Percentiles rank a stretch among this genome's conserved stretches.
Conservation (phyloP, 768 basidiomycete species). For the Baorangia bicolor region DNA sequence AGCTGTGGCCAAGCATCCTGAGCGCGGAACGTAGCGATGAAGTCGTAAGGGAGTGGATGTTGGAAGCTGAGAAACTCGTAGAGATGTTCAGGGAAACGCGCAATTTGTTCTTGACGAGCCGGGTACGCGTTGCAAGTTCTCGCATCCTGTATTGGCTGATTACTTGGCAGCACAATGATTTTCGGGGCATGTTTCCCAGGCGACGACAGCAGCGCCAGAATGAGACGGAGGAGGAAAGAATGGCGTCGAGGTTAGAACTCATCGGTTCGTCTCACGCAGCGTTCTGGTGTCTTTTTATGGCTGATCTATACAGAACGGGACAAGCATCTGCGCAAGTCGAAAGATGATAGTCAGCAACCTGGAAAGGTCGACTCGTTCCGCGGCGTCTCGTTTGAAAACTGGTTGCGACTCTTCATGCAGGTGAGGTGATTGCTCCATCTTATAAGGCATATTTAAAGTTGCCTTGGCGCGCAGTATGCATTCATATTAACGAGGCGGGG, state of each 20-base stretch:
- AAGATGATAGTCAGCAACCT: conserved; percentile 38
- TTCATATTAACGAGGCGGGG: conserved; percentile 65
- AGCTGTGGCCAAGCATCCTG: no score
- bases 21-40: no score
- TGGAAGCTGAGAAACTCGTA: conserved; percentile 80
- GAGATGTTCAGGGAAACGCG: conserved; percentile 88
- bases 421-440: conserved; percentile 37
- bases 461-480: conserved; percentile 52
- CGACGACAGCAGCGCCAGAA: conserved; percentile 12
- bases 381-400: conserved; percentile 78
- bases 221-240: conserved; percentile 29
- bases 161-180: conserved; percentile 11
- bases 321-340: conserved; percentile 48
- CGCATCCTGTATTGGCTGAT: no score
- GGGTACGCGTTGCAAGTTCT: conserved; percentile 50
- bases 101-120: conserved; percentile 73
- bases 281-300: background rate
- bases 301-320: conserved; percentile 2
- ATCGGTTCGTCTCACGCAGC: conserved; percentile 36
- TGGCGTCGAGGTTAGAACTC: no score
- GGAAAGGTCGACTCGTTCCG: conserved; percentile 69
- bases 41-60: no score
- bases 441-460: conserved; percentile 2
- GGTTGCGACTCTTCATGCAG: conserved; percentile 84
- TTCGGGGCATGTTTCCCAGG: conserved; percentile 16